Percentiles rank a stretch among this genome's conserved stretches.
phyloP scores from a whole-genome alignment of 129 eudicot species.

The Rutidosis leptorrhynchoides region DNA sequence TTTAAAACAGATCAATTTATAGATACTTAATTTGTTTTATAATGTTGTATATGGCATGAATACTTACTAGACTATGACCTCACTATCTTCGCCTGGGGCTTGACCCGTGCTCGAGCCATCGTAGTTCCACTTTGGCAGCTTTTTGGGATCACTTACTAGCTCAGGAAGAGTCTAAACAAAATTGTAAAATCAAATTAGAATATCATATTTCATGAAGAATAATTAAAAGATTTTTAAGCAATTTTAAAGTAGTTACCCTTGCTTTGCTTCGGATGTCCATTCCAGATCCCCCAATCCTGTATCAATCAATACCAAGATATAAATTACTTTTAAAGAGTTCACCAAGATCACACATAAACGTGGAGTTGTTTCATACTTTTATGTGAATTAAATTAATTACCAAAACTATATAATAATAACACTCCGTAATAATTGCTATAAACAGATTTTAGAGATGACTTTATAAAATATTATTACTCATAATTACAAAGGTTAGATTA shows the following conservation, averaged over 20 bases:
- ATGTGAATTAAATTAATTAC: too few species aligned
- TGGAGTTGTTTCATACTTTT: too few species aligned
- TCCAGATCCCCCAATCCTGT: constrained; percentile 94
- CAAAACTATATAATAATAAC: not conserved
- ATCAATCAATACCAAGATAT: not conserved
- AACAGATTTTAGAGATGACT: constrained; percentile 4
- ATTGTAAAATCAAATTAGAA: not conserved
- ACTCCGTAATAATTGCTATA: not conserved
- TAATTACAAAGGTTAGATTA: not conserved
- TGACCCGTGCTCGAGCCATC: constrained; percentile 95
- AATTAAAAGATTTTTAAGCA: not conserved
- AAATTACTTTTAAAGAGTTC: not conserved
- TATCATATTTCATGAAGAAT: not conserved
- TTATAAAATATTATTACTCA: not conserved
- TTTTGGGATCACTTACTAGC: constrained; percentile 56
- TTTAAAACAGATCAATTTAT: not conserved
- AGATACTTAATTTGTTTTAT: not conserved
- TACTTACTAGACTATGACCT: constrained; percentile 79
- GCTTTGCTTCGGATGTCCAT: constrained; percentile 90
- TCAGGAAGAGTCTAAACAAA: constrained; percentile 57
- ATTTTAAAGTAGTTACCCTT: constrained; percentile 46
- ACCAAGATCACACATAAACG: not conserved
- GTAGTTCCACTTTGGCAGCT: constrained; percentile 90
- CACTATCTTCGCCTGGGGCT: constrained; percentile 93
- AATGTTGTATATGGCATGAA: not conserved